Conservation (phyloP, 495 filamentous ascomycete species). For the Poronia punctata region DNA sequence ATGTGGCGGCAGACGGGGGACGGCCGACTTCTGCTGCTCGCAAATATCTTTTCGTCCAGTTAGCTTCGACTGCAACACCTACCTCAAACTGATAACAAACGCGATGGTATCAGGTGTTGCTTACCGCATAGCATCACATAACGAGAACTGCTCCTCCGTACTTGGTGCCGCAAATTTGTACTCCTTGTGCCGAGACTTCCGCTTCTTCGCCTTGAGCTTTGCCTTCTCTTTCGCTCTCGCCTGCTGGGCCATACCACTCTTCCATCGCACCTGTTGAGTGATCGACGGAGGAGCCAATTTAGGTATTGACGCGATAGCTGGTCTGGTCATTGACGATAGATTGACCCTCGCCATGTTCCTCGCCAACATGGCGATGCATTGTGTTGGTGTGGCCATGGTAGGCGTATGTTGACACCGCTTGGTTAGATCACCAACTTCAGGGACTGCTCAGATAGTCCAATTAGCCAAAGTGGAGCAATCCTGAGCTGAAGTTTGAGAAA, state of each 20-base stretch:
- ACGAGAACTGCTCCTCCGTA: constrained; percentile 60
- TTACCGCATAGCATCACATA: constrained; percentile 92
- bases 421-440: constrained; percentile 9
- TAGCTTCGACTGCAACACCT: no score
- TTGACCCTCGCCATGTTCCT: constrained; percentile 51
- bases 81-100: no score
- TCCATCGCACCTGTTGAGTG: constrained; percentile 31
- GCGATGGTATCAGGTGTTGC: constrained; percentile 9
- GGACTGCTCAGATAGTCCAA: constrained; percentile 8
- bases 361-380: constrained; percentile 57
- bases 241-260: constrained; percentile 26
- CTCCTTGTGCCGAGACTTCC: constrained; percentile 53
- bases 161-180: constrained; percentile 57
- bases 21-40: constrained; percentile 86
- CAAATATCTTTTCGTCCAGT: constrained; percentile 56
- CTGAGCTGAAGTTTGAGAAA: constrained; percentile 1
- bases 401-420: constrained; percentile 7
- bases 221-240: constrained; percentile 45
- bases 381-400: constrained; percentile 36
- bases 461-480: constrained; percentile 1
- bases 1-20: constrained; percentile 65
- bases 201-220: constrained; percentile 63
- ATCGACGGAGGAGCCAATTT: constrained; percentile 31
- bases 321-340: constrained; percentile 28
- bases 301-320: constrained; percentile 31